phyloP scores from a whole-genome alignment of 192 early-diverging fungal genomes.

The Rhizophagus prolifer region DNA sequence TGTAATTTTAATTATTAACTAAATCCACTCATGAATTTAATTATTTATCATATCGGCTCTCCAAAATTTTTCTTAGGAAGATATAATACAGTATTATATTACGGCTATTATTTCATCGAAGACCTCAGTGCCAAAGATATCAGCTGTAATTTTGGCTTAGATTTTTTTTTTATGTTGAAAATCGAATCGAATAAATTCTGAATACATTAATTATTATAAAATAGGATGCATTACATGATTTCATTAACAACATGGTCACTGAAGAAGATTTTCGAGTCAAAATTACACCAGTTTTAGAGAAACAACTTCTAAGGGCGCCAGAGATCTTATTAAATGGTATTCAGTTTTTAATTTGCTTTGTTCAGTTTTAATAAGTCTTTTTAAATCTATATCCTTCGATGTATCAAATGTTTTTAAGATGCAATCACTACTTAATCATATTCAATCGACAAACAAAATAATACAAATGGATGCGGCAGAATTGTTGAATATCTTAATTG shows the following conservation, averaged over 20 bases:
- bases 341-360: not conserved
- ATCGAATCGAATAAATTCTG: not conserved
- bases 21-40: slow-evolving; percentile 20
- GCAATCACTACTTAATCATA: slow-evolving; percentile 62
- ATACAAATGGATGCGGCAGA: slow-evolving; percentile 56
- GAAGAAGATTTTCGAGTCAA: slow-evolving; percentile 53
- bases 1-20: not conserved
- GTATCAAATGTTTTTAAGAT: slow-evolving; percentile 56
- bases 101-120: slow-evolving; percentile 57
- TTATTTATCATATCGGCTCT: not conserved
- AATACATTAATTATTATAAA: not conserved
- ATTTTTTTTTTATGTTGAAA: slow-evolving; percentile 24
- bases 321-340: slow-evolving; percentile 71
- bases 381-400: slow-evolving; percentile 61
- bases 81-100: slow-evolving; percentile 60
- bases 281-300: slow-evolving; percentile 65
- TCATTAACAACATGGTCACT: slow-evolving; percentile 57
- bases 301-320: slow-evolving; percentile 82
- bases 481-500: slow-evolving; percentile 60
- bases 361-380: slow-evolving; percentile 52
- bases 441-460: slow-evolving; percentile 64
- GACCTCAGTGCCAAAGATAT: slow-evolving; percentile 42
- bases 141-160: slow-evolving; percentile 35
- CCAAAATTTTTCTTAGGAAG: slow-evolving; percentile 34
- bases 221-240: slow-evolving; percentile 55